Base-by-base conservation (phyloP, 495 filamentous ascomycete genomes). In the Melanomma pulvis-pyrius region DNA sequence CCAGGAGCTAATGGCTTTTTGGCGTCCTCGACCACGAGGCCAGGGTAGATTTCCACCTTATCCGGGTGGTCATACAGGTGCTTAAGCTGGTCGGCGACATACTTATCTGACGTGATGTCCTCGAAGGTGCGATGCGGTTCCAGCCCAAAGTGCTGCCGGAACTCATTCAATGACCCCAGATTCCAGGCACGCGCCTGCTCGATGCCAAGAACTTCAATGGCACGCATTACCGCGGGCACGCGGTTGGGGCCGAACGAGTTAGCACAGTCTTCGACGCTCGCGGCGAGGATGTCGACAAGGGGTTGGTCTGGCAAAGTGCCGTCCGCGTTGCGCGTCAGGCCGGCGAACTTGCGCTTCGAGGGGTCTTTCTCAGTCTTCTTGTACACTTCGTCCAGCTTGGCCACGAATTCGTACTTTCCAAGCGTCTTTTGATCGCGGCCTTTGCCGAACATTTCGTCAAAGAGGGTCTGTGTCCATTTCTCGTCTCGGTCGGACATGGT, bases 161-260 rank as follows among this genome's bases (percentile, higher is more conserved):
- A 93, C 75, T 97, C 92, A 74, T 97, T 97, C 56, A 97, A 78
- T 2, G 90, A 88, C 0, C 89, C 88, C 24, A 92, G 71, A 65
- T 92, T 91, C 92, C 92, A 96, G 21, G 84, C 82, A 11, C 92
- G 86, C 2, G 89, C 88, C 68, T 96, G 91, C 67, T 91, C 83
- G 59, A 97, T 96, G 36, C 92, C 92, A 0, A 97, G 82, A 47
- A 93, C 88, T 73, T 97, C 92, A 17, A 96, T 82, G 13, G 85
- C 83, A 52, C 84, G 84, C 80, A 97, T 83, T 46, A 90, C 81
- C 13, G 79, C 76, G 0, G 92, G 92, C 0, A 96, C 88, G 66
- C 90, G 87, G 7, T 87, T 86, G 1, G 88, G 88, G 3, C 92
- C 92, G 67, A 86, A 88, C 0, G 84, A 82, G 58, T 74, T 77